Evolutionary conservation across 345 rosid genomes (phyloP).

Genomic region (Sonneratia alba): DNA sequence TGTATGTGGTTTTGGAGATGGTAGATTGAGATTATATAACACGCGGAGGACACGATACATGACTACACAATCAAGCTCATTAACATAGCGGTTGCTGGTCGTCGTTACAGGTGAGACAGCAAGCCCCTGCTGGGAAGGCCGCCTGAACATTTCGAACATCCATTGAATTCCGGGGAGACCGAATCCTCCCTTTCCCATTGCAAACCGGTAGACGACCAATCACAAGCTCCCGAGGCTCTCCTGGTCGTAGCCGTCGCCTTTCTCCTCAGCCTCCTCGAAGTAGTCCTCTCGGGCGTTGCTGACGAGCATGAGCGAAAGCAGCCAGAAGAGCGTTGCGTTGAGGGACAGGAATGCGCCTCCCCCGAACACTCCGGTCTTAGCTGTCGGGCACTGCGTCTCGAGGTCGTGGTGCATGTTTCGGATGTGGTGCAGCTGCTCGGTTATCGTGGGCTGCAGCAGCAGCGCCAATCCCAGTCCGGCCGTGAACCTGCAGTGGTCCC

Average conservation of each 20-base stretch:
- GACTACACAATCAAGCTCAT: neutral
- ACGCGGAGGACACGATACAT: neutral
- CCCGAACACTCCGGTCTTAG: slow-evolving; percentile 74
- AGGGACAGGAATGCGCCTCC: slow-evolving; percentile 80
- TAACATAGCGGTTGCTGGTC: neutral
- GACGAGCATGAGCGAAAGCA: slow-evolving; percentile 68
- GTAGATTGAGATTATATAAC: neutral
- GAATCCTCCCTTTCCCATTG: neutral
- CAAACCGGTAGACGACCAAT: neutral
- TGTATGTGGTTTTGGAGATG: neutral
- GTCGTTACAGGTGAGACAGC: neutral
- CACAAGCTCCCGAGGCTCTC: neutral
- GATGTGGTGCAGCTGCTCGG: slow-evolving; percentile 58
- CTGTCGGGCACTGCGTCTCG: slow-evolving; percentile 56
- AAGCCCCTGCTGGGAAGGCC: no score
- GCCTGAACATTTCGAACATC: neutral
- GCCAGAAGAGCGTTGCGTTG: slow-evolving; percentile 71
- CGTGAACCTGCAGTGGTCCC: slow-evolving; percentile 28
- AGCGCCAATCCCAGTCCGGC: slow-evolving; percentile 51
- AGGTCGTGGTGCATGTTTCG: slow-evolving; percentile 46
- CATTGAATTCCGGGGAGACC: neutral
- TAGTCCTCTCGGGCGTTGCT: slow-evolving; percentile 77
- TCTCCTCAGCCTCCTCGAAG: slow-evolving; percentile 42
- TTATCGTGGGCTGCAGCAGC: slow-evolving; percentile 66
- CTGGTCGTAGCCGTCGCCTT: slow-evolving; percentile 10